These are phyloP conservation scores for Pythium dissimile DNA, from an alignment of 352 stramenopile species.

Conservation along the genomic window DNA sequence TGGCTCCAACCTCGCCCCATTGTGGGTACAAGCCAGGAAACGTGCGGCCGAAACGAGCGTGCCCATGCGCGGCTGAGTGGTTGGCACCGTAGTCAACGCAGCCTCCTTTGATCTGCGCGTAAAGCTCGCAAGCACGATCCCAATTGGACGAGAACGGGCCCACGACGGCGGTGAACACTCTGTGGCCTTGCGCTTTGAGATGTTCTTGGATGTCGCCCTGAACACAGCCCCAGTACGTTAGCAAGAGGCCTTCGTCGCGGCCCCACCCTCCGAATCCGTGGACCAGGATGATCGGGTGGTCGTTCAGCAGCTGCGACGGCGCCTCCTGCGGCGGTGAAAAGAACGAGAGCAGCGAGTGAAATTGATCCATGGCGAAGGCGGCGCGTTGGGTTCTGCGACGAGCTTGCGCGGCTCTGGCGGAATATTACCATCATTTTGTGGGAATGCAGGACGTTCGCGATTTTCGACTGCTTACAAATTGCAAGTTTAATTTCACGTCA, in stretches of 20 bases:
- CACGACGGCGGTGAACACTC: slow-evolving; percentile 16
- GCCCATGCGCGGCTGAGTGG: slow-evolving; percentile 17
- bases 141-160: slow-evolving; percentile 29
- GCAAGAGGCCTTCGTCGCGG: slow-evolving; percentile 8
- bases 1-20: slow-evolving; percentile 38
- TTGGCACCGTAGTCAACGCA: slow-evolving; percentile 28
- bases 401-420: background rate
- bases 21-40: slow-evolving; percentile 51
- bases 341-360: background rate
- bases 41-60: slow-evolving; percentile 35
- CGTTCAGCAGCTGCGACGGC: slow-evolving; percentile 1
- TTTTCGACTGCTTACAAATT: background rate
- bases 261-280: slow-evolving; percentile 25
- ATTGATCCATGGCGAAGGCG: background rate
- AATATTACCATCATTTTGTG: background rate
- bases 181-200: slow-evolving; percentile 29
- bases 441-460: background rate
- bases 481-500: too few species aligned
- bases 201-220: slow-evolving; percentile 20
- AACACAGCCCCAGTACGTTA: slow-evolving; percentile 23
- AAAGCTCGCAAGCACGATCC: slow-evolving; percentile 36
- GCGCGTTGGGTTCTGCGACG: background rate
- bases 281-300: slow-evolving; percentile 25
- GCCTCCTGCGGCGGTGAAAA: background rate
- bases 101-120: slow-evolving; percentile 31